Evolutionary conservation across 169 alveolate genomes (phyloP), one percentile per base, ranked within the genome.

Genomic region (Cryptosporidium viatorum): DNA sequence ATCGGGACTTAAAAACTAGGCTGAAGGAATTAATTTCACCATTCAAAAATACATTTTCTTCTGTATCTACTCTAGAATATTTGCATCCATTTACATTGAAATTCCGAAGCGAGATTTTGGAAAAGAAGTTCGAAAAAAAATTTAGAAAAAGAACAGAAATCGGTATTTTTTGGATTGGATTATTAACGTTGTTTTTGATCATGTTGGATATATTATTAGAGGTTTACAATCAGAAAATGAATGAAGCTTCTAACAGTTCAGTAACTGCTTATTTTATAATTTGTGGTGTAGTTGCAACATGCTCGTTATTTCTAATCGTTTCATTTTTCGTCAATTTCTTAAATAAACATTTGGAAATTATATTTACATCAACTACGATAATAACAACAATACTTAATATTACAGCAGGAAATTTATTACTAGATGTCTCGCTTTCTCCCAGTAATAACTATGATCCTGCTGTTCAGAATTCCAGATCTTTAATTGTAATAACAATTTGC

Each of bases 121-220:
- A 80, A 62, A 80, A 65, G 48, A 80, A 80, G 14, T 80, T 80
- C 21, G 37, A 62, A n/a, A 65, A 39, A 26, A 65, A 65, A 43
- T 62, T 80, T 7, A 59, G 67, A 23, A 80, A 62, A 80, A 80
- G 89, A 41, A 37, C 75, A 35, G 89, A 80, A 80, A 80, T 65
- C 26, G 89, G 89, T 18, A 50, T 80, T 35, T 80, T 80, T 65
- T 80, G 89, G 89, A 80, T 80, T 26, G 89, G 89, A 9, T 31
- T 80, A 10, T 51, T 80, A n/a, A 26, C 75, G 1, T 59, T 80
- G 23, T 45, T 80, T 10, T 80, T 80, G 33, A 80, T 65, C 9
- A 59, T 80, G 18, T 4, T 80, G 33, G 89, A 80, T 62, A 59
- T 80, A 8, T 31, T 80, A 41, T 65, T 80, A 29, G 89, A 65